Percentiles rank a stretch among this genome's conserved stretches.
phyloP scores from a whole-genome alignment of 345 rosid species.

The Fremontodendron californicum region DNA sequence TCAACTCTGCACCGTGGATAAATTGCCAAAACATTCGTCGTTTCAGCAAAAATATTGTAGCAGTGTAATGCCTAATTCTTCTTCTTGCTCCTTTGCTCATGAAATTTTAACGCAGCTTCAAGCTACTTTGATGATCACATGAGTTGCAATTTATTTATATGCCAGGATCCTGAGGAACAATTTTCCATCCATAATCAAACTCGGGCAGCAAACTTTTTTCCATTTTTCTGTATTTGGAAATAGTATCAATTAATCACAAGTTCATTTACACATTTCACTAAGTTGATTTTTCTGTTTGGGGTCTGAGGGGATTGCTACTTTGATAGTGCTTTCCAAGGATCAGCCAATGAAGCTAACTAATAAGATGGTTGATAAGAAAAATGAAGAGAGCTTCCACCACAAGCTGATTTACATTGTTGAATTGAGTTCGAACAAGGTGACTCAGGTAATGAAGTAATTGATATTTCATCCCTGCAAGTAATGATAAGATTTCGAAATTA shows the following conservation, averaged over 20 bases:
- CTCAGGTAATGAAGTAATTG: neutral
- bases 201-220: neutral
- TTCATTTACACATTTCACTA: neutral
- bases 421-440: neutral
- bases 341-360: neutral
- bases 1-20: neutral
- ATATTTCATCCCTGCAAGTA: constrained; percentile 5
- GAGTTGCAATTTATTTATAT: neutral
- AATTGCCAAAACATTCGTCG: neutral
- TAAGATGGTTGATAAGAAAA: constrained; percentile 5
- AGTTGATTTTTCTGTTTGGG: neutral
- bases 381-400: neutral
- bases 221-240: neutral
- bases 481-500: neutral
- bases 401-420: neutral
- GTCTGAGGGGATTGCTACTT: neutral
- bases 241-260: neutral
- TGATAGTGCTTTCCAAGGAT: neutral
- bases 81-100: neutral
- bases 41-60: too few relatives aligned
- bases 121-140: neutral
- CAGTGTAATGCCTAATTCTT: neutral
- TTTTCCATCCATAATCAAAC: neutral
- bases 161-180: neutral
- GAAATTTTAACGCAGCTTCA: neutral